Conservation (phyloP, 1,284 basidiomycete genomes). For the Lentinula novae-zelandiae region DNA sequence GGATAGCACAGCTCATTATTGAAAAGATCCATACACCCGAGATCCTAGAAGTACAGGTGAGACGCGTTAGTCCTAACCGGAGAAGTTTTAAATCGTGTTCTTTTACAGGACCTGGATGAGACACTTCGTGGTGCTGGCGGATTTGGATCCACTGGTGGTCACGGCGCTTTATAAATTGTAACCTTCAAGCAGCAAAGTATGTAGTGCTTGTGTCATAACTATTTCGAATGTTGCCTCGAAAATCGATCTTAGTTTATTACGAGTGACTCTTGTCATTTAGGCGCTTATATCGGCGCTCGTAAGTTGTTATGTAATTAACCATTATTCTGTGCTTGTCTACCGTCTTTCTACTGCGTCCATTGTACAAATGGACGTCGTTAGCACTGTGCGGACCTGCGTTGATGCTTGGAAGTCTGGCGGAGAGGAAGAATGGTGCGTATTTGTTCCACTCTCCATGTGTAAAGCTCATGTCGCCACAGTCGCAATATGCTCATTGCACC, state of each 20-base stretch:
- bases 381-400: constrained; percentile 41
- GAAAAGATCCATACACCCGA: constrained; percentile 89
- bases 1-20: constrained; percentile 92
- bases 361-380: constrained; percentile 47
- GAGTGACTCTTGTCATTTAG: too few relatives aligned
- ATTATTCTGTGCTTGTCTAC: background rate
- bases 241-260: background rate
- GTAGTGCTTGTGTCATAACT: too few relatives aligned
- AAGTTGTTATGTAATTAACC: background rate
- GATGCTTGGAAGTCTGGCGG: constrained; percentile 54
- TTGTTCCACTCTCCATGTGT: constrained; percentile 6
- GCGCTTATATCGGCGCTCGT: too few relatives aligned
- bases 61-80: constrained; percentile 22
- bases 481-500: constrained; percentile 52
- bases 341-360: background rate
- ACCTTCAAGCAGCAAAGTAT: too few relatives aligned
- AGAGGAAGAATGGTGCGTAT: constrained; percentile 55
- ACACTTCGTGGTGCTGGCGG: constrained; percentile 86
- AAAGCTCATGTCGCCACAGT: constrained; percentile 29
- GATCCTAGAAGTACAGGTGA: constrained; percentile 80
- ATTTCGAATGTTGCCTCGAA: too few relatives aligned
- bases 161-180: constrained; percentile 37
- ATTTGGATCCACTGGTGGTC: constrained; percentile 94
- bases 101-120: constrained; percentile 69
- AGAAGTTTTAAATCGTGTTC: constrained; percentile 7